Conservation (phyloP, 306 rosid species). For the Trichosanthes cucumerina region DNA sequence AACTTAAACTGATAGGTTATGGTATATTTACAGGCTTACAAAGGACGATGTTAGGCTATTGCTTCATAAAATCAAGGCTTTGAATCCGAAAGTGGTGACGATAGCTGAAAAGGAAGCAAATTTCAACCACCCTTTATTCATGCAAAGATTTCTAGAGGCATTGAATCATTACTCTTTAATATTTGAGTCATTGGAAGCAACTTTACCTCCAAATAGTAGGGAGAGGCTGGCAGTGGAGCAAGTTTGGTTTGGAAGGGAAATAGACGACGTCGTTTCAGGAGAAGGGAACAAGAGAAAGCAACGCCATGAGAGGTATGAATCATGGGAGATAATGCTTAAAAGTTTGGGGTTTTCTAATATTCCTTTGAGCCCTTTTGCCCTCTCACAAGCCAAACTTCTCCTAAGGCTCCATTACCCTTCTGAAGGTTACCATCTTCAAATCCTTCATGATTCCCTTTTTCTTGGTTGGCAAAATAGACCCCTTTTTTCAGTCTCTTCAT, state of each 20-base stretch:
- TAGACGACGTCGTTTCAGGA: conserved; percentile 22
- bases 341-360: conserved; percentile 32
- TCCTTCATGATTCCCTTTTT: conserved; percentile 27
- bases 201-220: conserved; percentile 37
- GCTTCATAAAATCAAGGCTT: conserved; percentile 30
- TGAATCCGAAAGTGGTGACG: conserved; percentile 35
- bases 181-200: conserved; percentile 41
- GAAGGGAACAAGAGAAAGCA: conserved; percentile 15
- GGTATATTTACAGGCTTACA: conserved; percentile 9
- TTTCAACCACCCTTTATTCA: conserved; percentile 27
- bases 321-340: conserved; percentile 34
- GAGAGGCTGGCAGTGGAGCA: conserved; percentile 44
- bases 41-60: conserved; percentile 19
- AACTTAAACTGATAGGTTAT: background rate
- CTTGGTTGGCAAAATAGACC: conserved; percentile 43
- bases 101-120: conserved; percentile 38
- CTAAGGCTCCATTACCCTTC: conserved; percentile 51
- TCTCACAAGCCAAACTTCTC: conserved; percentile 44
- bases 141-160: conserved; percentile 29
- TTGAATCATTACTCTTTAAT: conserved; percentile 34
- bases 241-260: conserved; percentile 37
- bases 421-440: conserved; percentile 40
- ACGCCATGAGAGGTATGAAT: conserved; percentile 26
- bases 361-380: conserved; percentile 40
- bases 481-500: conserved; percentile 48